Evolutionary conservation across 208 protist species (phyloP), one percentile per base, ranked within the genome.

Genomic region (Angomonas deanei): DNA sequence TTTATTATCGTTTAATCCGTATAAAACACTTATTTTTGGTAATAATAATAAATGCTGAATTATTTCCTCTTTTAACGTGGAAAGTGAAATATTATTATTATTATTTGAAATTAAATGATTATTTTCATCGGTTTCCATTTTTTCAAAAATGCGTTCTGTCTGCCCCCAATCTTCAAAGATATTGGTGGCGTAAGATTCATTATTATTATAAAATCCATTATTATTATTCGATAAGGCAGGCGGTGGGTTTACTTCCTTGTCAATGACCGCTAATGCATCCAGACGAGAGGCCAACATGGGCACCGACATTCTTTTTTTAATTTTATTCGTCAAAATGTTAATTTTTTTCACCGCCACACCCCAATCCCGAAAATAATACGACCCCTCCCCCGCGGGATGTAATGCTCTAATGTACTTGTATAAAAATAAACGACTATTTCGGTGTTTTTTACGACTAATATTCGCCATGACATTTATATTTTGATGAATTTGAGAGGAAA

Each of bases 131-230:
- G 5, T 53, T 21, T 53, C 19, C 5, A 21, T 53, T 21, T 53
- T 27, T 53, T 53, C 47, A 15, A 42, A 42, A 8, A 42, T 15
- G 8, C 36, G 8, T 42, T 42, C 36, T 8, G 36, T 42, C 15
- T 42, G 36, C 15, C 36, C 36, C 36, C 36, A 42, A 42, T 8
- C 15, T 42, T 42, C 36, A 42, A 42, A 42, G 15, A 42, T 42
- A 42, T 42, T 42, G 15, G 8, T n/a, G 11, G 15, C 15, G 8
- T n/a, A n/a, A n/a, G 15, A 42, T 42, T 42, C 19, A 53, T 53
- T 53, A 53, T 26, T 53, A 53, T 53, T 53, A 53, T 53, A 21
- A 53, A 42, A n/a, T 42, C 15, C 36, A 8, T 42, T 42, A 8
- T 42, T 8, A 42, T n/a, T 42, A 15, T n/a, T 42, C 8, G 8